These are phyloP conservation scores for Xanthoconium purpureum DNA, from an alignment of 768 basidiomycete species.

Conservation along the genomic window DNA sequence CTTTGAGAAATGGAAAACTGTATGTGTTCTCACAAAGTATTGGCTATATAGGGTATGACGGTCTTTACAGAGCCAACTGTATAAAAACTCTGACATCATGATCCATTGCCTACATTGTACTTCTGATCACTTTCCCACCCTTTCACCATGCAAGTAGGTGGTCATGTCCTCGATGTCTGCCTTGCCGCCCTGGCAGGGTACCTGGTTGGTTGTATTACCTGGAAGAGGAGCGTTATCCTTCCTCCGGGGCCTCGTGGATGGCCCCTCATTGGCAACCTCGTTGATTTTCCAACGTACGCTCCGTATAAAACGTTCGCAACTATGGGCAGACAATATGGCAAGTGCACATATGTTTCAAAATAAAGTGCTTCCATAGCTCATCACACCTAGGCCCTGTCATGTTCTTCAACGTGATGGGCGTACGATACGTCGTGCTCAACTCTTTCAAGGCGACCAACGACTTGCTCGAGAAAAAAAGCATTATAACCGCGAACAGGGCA, in stretches of 20 bases:
- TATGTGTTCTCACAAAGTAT: too few species aligned
- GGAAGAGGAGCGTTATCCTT: background rate
- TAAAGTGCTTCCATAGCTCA: background rate
- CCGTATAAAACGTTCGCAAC: slow-evolving; percentile 50
- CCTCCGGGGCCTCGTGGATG: background rate
- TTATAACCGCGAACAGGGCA: slow-evolving; percentile 1
- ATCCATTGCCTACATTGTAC: too few species aligned
- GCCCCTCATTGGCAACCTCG: slow-evolving; percentile 39
- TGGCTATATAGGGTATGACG: too few species aligned
- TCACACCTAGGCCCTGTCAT: slow-evolving; percentile 17
- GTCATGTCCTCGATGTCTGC: background rate
- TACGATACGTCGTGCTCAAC: slow-evolving; percentile 48
- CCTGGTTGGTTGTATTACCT: background rate
- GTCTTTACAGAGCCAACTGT: too few species aligned
- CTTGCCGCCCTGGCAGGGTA: slow-evolving; percentile 13
- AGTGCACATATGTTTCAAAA: slow-evolving; percentile 9
- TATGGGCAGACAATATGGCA: slow-evolving; percentile 43
- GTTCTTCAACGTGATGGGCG: slow-evolving; percentile 33
- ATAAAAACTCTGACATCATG: too few species aligned
- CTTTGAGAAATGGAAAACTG: too few species aligned
- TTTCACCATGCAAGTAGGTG: too few species aligned
- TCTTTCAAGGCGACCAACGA: slow-evolving; percentile 34
- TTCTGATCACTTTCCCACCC: too few species aligned
- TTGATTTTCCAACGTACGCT: slow-evolving; percentile 51
- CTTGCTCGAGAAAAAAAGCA: slow-evolving; percentile 11